phyloP scores from a whole-genome alignment of 441 rosid genomes.

The Populus hybrid region DNA sequence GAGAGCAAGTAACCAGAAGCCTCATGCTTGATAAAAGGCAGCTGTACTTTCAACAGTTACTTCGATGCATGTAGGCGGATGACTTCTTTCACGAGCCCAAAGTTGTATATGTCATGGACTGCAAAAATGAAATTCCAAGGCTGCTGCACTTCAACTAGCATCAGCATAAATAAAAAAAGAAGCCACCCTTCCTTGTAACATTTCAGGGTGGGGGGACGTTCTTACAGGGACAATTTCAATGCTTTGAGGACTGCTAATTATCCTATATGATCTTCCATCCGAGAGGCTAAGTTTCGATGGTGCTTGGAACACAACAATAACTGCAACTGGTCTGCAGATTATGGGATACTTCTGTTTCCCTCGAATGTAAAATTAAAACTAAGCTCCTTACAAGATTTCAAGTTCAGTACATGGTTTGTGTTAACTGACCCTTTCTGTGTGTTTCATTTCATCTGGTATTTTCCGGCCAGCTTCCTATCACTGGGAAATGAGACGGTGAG shows the following conservation, averaged over 20 bases:
- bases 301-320: background rate
- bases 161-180: background rate
- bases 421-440: background rate
- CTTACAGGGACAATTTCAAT: background rate
- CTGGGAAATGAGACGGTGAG: background rate
- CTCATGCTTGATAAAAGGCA: background rate
- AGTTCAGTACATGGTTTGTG: background rate
- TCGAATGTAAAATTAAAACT: background rate
- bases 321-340: background rate
- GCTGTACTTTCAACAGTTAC: background rate
- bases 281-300: background rate
- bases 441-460: background rate
- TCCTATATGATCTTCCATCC: background rate
- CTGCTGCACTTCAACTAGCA: background rate
- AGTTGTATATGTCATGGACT: background rate
- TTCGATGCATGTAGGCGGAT: background rate
- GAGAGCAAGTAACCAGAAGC: slow-evolving; percentile 5
- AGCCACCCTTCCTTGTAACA: no score
- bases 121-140: background rate
- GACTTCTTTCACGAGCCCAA: background rate
- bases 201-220: no score
- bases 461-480: background rate
- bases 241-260: background rate
- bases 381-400: background rate
- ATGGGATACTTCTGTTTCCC: background rate